A percentile compares a stretch with the other conserved stretches of the same genome.
Evolutionary conservation across 139 green algal species (phyloP).

Genomic region (Tetradesmus lagerheimii): DNA sequence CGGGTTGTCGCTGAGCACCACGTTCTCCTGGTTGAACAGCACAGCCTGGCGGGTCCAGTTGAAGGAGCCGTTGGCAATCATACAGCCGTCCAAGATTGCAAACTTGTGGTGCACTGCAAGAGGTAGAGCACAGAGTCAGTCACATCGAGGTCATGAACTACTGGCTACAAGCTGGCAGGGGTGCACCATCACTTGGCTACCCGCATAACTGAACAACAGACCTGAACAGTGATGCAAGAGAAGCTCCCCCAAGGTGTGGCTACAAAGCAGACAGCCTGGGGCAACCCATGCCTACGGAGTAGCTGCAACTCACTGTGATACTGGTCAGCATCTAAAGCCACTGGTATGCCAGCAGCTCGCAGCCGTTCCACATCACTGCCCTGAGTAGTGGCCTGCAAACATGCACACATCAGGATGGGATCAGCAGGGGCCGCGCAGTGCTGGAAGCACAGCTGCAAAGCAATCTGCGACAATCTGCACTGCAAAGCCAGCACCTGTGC

Average conservation of each 20-base stretch:
- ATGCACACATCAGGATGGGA: neutral
- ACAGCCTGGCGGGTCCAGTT: conserved; percentile 69
- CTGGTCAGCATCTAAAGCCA: conserved; percentile 39
- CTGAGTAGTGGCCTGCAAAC: conserved; percentile 41
- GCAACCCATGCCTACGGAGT: no score
- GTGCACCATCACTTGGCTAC: neutral
- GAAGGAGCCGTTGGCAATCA: conserved; percentile 69
- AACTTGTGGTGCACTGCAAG: conserved; percentile 76
- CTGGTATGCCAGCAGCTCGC: conserved; percentile 37
- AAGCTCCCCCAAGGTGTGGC: no score
- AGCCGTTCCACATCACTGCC: conserved; percentile 60
- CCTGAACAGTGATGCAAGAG: no score
- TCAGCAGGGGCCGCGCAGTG: no score
- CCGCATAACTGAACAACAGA: no score
- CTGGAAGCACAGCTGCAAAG: no score
- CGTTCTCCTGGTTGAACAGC: conserved; percentile 69
- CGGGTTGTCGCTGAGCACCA: conserved; percentile 52
- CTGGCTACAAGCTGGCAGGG: neutral
- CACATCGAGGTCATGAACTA: neutral
- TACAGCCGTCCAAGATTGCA: conserved; percentile 59
- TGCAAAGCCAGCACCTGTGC: neutral
- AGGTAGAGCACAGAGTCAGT: neutral
- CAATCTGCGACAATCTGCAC: no score
- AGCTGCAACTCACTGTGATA: conserved; percentile 45
- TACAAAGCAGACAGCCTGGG: no score